A percentile compares a stretch with the other conserved stretches of the same genome.
Evolutionary conservation across 371 early-diverging fungal genomes (phyloP).

Genomic region (Mucor piriformis): DNA sequence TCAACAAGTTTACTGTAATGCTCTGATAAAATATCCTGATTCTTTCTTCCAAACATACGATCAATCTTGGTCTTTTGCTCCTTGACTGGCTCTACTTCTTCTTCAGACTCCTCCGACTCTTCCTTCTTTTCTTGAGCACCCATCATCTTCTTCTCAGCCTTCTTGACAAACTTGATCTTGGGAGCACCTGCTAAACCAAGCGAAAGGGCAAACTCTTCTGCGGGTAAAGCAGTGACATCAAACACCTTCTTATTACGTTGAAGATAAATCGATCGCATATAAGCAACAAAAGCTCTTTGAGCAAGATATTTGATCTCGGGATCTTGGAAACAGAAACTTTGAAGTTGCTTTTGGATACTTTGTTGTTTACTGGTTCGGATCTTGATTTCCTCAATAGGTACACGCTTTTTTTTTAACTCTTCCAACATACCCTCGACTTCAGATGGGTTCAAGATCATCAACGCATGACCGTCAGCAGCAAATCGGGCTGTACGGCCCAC

Average conservation of each 20-base stretch:
- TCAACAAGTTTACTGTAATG: conserved; percentile 87
- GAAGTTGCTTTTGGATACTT: conserved; percentile 79
- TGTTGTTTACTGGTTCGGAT: conserved; percentile 79
- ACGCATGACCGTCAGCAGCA: conserved; percentile 83
- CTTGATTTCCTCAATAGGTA: conserved; percentile 85
- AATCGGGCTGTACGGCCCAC: conserved; percentile 98
- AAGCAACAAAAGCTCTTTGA: conserved; percentile 93
- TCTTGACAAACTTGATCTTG: conserved; percentile 85
- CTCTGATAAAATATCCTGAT: conserved; percentile 86
- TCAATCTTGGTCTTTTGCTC: conserved; percentile 80
- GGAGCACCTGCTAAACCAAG: conserved; percentile 95
- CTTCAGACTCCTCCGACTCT: conserved; percentile 37
- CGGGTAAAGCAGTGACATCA: conserved; percentile 82
- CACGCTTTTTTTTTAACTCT: conserved; percentile 70
- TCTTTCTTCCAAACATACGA: conserved; percentile 91
- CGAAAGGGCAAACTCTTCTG: conserved; percentile 84
- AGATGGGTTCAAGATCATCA: conserved; percentile 85
- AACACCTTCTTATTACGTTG: conserved; percentile 90
- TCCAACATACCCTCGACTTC: conserved; percentile 86
- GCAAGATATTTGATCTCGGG: conserved; percentile 95
- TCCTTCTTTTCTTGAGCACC: conserved; percentile 36
- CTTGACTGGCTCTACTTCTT: conserved; percentile 38
- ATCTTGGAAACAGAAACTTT: conserved; percentile 89
- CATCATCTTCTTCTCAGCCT: conserved; percentile 36
- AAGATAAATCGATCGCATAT: conserved; percentile 88